Conservation (phyloP, 176 grass and related monocot species). For the Phoenix dactylifera region DNA sequence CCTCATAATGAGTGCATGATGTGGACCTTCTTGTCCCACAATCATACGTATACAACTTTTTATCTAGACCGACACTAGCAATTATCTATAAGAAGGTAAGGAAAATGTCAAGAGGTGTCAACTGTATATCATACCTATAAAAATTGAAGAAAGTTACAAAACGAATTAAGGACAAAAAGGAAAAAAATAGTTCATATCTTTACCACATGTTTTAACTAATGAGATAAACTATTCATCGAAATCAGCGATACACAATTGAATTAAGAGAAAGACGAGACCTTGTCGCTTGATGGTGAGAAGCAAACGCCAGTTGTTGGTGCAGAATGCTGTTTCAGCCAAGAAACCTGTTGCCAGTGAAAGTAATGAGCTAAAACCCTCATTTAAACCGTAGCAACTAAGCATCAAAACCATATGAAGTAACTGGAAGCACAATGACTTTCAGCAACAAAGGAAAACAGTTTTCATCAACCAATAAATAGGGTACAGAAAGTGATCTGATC, state of each 20-base stretch:
- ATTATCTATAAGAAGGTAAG: conserved; percentile 50
- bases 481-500: too few relatives aligned
- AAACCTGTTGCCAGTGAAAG: conserved; percentile 34
- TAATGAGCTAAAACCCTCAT: conserved; percentile 2
- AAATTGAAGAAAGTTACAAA: too few relatives aligned
- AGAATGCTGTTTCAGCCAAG: conserved; percentile 98
- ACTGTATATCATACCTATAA: neutral
- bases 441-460: too few relatives aligned
- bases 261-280: conserved; percentile 38
- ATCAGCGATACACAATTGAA: conserved; percentile 13
- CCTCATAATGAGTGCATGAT: conserved; percentile 71
- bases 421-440: too few relatives aligned
- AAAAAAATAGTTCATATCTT: too few relatives aligned
- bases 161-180: too few relatives aligned
- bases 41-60: conserved; percentile 79
- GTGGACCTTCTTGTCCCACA: conserved; percentile 60
- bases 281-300: conserved; percentile 87
- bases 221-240: conserved; percentile 7
- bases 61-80: conserved; percentile 85
- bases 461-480: too few relatives aligned
- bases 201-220: too few relatives aligned
- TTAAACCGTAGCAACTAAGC: too few relatives aligned
- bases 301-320: conserved; percentile 89
- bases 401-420: too few relatives aligned
- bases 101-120: conserved; percentile 21